Conservation (phyloP, 2,329 filamentous ascomycete genomes). For the Apiospora malaysiana region DNA sequence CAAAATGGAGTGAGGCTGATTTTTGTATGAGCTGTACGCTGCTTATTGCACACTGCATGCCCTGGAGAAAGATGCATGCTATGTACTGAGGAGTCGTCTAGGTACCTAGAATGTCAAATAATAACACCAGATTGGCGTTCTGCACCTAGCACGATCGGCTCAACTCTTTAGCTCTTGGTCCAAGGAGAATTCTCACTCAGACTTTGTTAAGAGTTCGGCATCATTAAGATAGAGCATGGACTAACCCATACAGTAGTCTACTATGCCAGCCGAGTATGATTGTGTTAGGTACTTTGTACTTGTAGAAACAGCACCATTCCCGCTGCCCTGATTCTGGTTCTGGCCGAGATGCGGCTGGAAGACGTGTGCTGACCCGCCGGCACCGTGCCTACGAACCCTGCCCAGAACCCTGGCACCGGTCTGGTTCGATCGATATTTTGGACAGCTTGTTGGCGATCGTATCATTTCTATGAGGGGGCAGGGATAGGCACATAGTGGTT, state of each 20-base stretch:
- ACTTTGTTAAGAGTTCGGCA: neutral
- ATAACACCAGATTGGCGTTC: neutral
- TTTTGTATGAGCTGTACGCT: neutral
- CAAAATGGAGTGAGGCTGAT: neutral
- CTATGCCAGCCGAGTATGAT: neutral
- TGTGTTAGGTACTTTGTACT: neutral
- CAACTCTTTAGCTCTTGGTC: neutral
- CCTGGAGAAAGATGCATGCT: neutral
- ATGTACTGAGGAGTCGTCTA: neutral
- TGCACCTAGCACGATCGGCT: neutral
- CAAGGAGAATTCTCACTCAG: neutral
- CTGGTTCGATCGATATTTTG: neutral
- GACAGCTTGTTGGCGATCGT: neutral
- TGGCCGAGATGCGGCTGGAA: slow-evolving; percentile 1
- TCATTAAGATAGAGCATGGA: neutral
- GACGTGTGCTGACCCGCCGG: neutral
- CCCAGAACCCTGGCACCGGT: neutral
- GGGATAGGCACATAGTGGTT: neutral
- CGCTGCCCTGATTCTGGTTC: neutral
- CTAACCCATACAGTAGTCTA: neutral
- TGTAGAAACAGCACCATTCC: neutral
- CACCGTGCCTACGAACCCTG: neutral
- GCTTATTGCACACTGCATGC: no score
- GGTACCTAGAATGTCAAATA: neutral
- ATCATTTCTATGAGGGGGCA: neutral